Conservation (phyloP, 331 rosid genomes). For the Phaseolus coccineus region DNA sequence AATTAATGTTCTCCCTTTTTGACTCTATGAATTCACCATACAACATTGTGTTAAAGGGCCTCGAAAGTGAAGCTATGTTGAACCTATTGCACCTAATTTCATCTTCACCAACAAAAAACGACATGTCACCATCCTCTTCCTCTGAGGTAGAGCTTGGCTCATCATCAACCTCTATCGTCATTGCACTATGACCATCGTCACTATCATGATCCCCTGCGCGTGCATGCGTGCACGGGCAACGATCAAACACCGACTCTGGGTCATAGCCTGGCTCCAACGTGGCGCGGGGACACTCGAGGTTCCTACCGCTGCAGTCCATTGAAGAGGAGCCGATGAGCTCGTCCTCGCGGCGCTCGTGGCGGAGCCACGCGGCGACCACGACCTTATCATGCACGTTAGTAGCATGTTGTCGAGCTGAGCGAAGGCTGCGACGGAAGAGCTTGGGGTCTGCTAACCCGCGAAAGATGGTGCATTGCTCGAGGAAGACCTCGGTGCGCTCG, state of each 20-base stretch:
- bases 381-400: constrained; percentile 74
- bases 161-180: background rate
- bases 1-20: constrained; percentile 74
- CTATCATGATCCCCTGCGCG: background rate
- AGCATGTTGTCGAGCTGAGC: constrained; percentile 76
- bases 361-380: constrained; percentile 74
- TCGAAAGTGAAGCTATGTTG: constrained; percentile 72
- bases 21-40: constrained; percentile 76
- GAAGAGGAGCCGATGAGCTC: constrained; percentile 71
- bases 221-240: constrained; percentile 43
- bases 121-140: constrained; percentile 63
- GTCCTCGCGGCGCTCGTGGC: constrained; percentile 84
- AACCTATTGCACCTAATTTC: constrained; percentile 76
- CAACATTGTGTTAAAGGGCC: constrained; percentile 78
- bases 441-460: constrained; percentile 65
- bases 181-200: background rate
- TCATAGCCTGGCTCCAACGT: constrained; percentile 71
- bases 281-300: constrained; percentile 76
- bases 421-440: constrained; percentile 73
- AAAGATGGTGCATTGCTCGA: constrained; percentile 73
- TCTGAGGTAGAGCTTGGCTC: constrained; percentile 65
- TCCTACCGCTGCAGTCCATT: constrained; percentile 75
- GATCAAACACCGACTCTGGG: constrained; percentile 69
- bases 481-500: constrained; percentile 55
- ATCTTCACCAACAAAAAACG: constrained; percentile 67